These are phyloP conservation scores for Setaria italica DNA, from an alignment of 202 grass and related monocot genomes.

Conservation along the genomic window DNA sequence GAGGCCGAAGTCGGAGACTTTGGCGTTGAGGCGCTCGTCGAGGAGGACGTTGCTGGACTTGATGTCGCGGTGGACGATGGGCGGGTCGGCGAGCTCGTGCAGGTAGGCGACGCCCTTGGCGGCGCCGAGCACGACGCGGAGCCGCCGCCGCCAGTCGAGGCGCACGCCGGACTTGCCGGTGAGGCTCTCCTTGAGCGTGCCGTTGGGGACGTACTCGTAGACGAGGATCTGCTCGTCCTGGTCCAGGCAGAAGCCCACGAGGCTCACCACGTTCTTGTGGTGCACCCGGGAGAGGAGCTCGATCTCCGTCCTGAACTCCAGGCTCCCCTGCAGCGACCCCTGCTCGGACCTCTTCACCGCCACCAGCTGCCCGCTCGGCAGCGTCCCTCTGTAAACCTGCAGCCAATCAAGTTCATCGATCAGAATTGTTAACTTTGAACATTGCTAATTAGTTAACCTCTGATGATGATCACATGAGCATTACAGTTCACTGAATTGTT, in stretches of 20 bases:
- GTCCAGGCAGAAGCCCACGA: slow-evolving; percentile 78
- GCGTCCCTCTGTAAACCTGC: slow-evolving; percentile 74
- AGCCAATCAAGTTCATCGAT: not conserved
- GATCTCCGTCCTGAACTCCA: slow-evolving; percentile 78
- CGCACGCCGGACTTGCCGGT: slow-evolving; percentile 74
- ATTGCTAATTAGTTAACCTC: not conserved
- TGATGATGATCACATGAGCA: too few relatives aligned
- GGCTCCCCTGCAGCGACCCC: slow-evolving; percentile 64
- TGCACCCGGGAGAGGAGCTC: slow-evolving; percentile 82
- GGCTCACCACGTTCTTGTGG: slow-evolving; percentile 79
- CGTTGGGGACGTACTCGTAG: slow-evolving; percentile 80
- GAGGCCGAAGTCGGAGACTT: slow-evolving; percentile 84
- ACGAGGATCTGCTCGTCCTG: slow-evolving; percentile 82
- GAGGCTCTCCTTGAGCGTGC: slow-evolving; percentile 79
- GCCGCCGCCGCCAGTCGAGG: slow-evolving; percentile 69
- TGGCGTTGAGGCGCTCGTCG: slow-evolving; percentile 74
- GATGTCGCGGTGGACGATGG: slow-evolving; percentile 84
- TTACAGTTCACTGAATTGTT: not conserved
- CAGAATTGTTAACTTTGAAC: slow-evolving; percentile 1
- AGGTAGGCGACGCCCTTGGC: slow-evolving; percentile 77
- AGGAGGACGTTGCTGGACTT: slow-evolving; percentile 90
- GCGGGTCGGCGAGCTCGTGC: slow-evolving; percentile 82
- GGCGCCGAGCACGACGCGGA: slow-evolving; percentile 63
- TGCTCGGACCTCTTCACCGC: slow-evolving; percentile 75
- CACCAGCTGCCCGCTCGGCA: slow-evolving; percentile 64